Base-by-base conservation (phyloP, 306 rosid genomes). In the Arachis stenosperma region DNA sequence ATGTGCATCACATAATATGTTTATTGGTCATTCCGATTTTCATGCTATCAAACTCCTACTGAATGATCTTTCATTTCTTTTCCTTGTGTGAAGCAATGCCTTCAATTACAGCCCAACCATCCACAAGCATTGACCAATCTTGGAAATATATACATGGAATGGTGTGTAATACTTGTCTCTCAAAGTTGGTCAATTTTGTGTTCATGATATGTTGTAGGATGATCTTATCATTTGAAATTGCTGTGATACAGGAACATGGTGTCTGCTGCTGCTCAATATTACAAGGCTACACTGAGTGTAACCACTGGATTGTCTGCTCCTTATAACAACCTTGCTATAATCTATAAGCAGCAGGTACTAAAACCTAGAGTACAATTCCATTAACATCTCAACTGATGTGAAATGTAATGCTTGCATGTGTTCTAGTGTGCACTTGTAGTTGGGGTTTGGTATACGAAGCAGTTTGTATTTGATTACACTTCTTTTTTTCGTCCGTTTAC, bases 101-200 rank as follows among this genome's bases (percentile, higher is more conserved):
- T 95, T 76, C 52, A 86, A 36, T 69, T 95, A 63, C 98, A 95
- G 79, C 92, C 97, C 13, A 95, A 84, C 85, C 99, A 95, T 53
- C 98, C 99, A 15, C 99, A 95, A 78, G 99, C 99, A 13, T 89
- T 84, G 81, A 95, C 98, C 81, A 93, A 93, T 81, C 97, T 93
- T 59, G 98, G 98, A 71, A 93, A 93, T 72, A 93, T 90, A 78
- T 93, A 93, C 76, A 93, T 93, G 98, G 98, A 93, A 69, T 93
- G 98, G 98, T 90, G 88, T 67, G 82, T 40, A 56, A 57, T 68
- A 61, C 78, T 27, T 64, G 46, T 36, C 58, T 52, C 67, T 50
- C 46, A 39, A 29, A 50, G 60, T 36, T 73, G 3, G n/a, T 76
- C 6, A 48, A 7, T 69, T 44, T 36, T 79, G 50, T 10, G 11